phyloP scores from a whole-genome alignment of 306 rosid genomes.

The Dalbergia cultrata region DNA sequence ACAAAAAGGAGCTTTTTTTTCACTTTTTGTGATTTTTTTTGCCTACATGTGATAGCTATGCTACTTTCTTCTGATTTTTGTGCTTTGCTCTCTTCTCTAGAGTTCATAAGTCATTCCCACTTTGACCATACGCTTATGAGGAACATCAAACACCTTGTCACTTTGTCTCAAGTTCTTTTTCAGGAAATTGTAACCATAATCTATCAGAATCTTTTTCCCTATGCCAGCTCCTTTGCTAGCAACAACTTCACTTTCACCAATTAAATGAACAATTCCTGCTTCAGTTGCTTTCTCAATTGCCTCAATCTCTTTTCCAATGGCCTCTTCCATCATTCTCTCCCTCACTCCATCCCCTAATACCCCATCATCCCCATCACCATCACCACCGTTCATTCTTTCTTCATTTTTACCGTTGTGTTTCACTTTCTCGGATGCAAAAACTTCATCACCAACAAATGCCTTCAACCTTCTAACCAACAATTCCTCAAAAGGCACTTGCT shows the following conservation, averaged over 20 bases:
- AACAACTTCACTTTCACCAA: slow-evolving; percentile 75
- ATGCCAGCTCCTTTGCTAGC: slow-evolving; percentile 59
- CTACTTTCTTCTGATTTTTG: neutral
- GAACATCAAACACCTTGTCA: slow-evolving; percentile 69
- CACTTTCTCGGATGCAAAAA: slow-evolving; percentile 9
- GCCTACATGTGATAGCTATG: too few relatives aligned
- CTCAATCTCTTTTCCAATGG: slow-evolving; percentile 49
- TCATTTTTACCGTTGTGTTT: neutral
- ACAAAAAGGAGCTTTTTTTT: too few relatives aligned
- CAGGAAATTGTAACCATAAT: slow-evolving; percentile 69
- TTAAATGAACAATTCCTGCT: slow-evolving; percentile 73
- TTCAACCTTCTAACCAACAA: slow-evolving; percentile 62
- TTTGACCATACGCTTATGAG: slow-evolving; percentile 72
- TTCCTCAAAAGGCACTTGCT: slow-evolving; percentile 68
- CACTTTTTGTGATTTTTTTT: too few relatives aligned
- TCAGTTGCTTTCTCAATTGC: slow-evolving; percentile 56
- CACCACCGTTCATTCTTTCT: neutral
- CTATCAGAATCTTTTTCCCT: slow-evolving; percentile 58
- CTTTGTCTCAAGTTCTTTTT: slow-evolving; percentile 67
- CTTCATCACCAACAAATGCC: slow-evolving; percentile 49
- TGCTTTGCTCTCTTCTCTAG: slow-evolving; percentile 6
- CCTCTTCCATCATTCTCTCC: slow-evolving; percentile 8
- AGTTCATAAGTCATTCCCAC: slow-evolving; percentile 85
- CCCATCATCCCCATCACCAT: slow-evolving; percentile 21
- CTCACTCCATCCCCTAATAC: neutral